Conservation (phyloP, 352 stramenopile species). For the Phytophthora quininea region DNA sequence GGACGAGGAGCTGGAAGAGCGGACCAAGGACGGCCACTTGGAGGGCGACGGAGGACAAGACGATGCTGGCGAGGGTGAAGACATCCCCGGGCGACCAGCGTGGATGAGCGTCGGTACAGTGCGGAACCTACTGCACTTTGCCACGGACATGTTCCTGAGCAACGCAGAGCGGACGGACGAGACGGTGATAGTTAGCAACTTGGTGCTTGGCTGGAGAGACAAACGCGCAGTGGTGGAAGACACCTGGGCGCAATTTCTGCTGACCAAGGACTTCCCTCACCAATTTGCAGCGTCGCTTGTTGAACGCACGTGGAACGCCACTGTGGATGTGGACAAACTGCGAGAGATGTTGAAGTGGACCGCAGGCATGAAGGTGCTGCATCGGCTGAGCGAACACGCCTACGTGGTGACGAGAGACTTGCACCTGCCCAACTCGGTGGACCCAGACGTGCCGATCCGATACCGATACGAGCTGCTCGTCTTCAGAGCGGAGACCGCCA, state of each 20-base stretch:
- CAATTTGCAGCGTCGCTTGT: conserved; percentile 33
- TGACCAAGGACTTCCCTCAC: conserved; percentile 50
- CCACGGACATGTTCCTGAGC: conserved; percentile 29
- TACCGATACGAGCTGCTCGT: conserved; percentile 39
- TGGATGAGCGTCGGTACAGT: conserved; percentile 20
- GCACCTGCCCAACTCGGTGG: conserved; percentile 32
- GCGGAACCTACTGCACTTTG: conserved; percentile 24
- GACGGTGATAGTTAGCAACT: conserved; percentile 18
- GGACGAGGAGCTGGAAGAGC: conserved; percentile 23
- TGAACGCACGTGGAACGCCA: conserved; percentile 45
- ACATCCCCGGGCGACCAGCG: conserved; percentile 12
- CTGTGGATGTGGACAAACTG: conserved; percentile 28
- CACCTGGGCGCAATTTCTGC: conserved; percentile 52
- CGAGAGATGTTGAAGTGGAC: conserved; percentile 38
- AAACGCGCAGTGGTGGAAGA: conserved; percentile 40
- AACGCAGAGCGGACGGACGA: conserved; percentile 29
- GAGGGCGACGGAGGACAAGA: conserved; percentile 7
- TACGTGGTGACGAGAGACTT: conserved; percentile 36
- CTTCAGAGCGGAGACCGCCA: conserved; percentile 19
- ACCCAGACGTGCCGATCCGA: conserved; percentile 35
- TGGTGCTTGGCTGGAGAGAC: conserved; percentile 50
- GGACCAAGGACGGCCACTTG: conserved; percentile 2
- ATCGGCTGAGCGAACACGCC: conserved; percentile 29
- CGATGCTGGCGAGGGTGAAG: conserved; percentile 5
- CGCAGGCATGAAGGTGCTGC: conserved; percentile 46